A percentile compares a stretch with the other conserved stretches of the same genome.
Evolutionary conservation across 164 flowering plant genomes (phyloP).

Genomic region (Annona cherimola): DNA sequence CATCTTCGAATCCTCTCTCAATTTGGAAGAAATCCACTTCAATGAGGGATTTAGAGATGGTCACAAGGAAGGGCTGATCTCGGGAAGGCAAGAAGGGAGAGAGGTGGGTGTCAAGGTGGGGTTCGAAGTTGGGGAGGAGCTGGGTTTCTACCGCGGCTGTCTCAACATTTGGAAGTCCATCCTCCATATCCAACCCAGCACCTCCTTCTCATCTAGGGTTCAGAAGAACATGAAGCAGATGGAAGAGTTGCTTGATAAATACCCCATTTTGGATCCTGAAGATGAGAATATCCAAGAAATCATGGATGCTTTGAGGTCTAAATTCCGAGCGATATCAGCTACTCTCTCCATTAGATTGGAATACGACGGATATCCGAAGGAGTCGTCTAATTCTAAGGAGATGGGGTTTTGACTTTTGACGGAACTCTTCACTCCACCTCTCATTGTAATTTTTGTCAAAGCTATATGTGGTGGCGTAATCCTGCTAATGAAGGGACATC

Average conservation of each 20-base stretch:
- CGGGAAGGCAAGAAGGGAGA: too few relatives aligned
- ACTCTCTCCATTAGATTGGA: slow-evolving; percentile 54
- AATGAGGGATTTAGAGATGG: too few relatives aligned
- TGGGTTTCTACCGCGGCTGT: slow-evolving; percentile 80
- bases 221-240: too few relatives aligned
- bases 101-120: slow-evolving; percentile 65
- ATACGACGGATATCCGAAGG: slow-evolving; percentile 47
- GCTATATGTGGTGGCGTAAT: too few relatives aligned
- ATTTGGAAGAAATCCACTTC: too few relatives aligned
- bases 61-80: too few relatives aligned
- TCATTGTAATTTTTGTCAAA: too few relatives aligned
- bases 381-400: slow-evolving; percentile 24
- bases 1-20: too few relatives aligned
- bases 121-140: slow-evolving; percentile 64
- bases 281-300: slow-evolving; percentile 50
- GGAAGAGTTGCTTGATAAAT: too few relatives aligned
- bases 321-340: slow-evolving; percentile 57
- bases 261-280: slow-evolving; percentile 64
- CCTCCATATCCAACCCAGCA: slow-evolving; percentile 35
- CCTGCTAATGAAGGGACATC: too few relatives aligned
- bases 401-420: slow-evolving; percentile 65
- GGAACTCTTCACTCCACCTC: too few relatives aligned
- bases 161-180: slow-evolving; percentile 57
- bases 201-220: too few relatives aligned
- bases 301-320: slow-evolving; percentile 56